A percentile compares a stretch with the other conserved stretches of the same genome.
Conservation (phyloP, 805 yeast genomes). For the Kodamaea kakaduensis region DNA sequence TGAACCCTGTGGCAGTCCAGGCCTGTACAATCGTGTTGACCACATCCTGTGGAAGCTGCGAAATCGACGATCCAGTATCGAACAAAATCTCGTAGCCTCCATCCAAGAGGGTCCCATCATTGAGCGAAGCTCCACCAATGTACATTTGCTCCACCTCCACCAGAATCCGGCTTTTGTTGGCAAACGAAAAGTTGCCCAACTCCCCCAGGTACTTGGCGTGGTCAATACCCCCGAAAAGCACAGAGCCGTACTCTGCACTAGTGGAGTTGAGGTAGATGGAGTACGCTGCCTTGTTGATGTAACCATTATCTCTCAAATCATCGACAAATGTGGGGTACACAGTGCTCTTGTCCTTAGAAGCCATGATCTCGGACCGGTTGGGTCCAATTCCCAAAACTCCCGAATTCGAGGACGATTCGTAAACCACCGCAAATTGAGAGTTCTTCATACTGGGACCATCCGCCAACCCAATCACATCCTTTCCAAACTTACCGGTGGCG, state of each 20-base stretch:
- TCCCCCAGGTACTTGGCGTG: conserved; percentile 57
- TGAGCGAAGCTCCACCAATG: conserved; percentile 2
- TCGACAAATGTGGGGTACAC: conserved; percentile 64
- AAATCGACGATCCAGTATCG: conserved; percentile 9
- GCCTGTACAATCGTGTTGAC: conserved; percentile 7
- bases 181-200: conserved; percentile 17
- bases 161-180: conserved; percentile 5
- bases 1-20: conserved; percentile 5
- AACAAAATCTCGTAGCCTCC: conserved; percentile 9
- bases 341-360: conserved; percentile 12
- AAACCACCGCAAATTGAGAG: conserved; percentile 16
- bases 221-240: conserved; percentile 73
- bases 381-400: conserved; percentile 23
- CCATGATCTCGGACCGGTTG: conserved; percentile 12
- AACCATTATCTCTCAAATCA: conserved; percentile 53
- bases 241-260: conserved; percentile 43
- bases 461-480: conserved; percentile 3
- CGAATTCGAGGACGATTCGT: conserved; percentile 10
- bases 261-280: conserved; percentile 56
- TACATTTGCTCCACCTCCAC: conserved; percentile 3
- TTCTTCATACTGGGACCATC: conserved; percentile 4
- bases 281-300: conserved; percentile 52
- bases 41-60: conserved; percentile 7
- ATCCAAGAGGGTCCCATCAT: conserved; percentile 1
- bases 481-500: conserved; percentile 7